phyloP scores from a whole-genome alignment of 2,329 filamentous ascomycete species.

The Phaeoacremonium minimum region DNA sequence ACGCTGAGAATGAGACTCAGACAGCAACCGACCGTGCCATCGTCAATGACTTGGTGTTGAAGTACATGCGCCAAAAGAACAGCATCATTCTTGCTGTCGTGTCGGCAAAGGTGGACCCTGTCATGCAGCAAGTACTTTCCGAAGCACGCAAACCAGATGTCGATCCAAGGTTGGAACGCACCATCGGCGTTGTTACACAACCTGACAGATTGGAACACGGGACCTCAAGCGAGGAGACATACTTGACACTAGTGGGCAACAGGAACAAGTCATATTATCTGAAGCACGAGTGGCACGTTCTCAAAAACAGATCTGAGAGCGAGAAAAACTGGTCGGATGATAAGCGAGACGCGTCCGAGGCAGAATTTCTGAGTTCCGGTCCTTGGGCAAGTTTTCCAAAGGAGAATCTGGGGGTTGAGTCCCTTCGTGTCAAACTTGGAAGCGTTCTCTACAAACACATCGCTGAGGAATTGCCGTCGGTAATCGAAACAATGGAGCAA shows the following conservation, averaged over 20 bases:
- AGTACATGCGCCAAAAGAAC: conserved; percentile 53
- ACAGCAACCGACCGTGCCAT: conserved; percentile 21
- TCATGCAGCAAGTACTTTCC: conserved; percentile 46
- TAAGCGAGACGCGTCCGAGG: conserved; percentile 24
- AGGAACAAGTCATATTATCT: conserved; percentile 22
- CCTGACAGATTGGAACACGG: conserved; percentile 37
- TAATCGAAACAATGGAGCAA: conserved; percentile 1
- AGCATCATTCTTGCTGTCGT: conserved; percentile 57
- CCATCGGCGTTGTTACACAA: conserved; percentile 55
- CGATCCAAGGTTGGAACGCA: conserved; percentile 39
- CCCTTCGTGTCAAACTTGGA: conserved; percentile 3
- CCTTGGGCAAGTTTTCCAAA: conserved; percentile 17
- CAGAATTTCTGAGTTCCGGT: conserved; percentile 22
- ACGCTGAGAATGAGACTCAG: conserved; percentile 23
- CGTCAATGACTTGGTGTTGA: conserved; percentile 32
- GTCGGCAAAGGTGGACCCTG: conserved; percentile 41
- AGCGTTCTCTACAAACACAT: conserved; percentile 2
- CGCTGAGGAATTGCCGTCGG: background rate
- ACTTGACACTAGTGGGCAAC: conserved; percentile 27
- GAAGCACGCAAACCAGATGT: conserved; percentile 30
- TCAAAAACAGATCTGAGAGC: conserved; percentile 40
- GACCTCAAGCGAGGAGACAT: conserved; percentile 31
- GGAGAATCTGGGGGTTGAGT: conserved; percentile 1
- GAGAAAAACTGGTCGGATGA: conserved; percentile 14
- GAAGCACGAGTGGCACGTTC: conserved; percentile 47